phyloP scores from a whole-genome alignment of 441 rosid genomes.

The Eutrema salsugineum region DNA sequence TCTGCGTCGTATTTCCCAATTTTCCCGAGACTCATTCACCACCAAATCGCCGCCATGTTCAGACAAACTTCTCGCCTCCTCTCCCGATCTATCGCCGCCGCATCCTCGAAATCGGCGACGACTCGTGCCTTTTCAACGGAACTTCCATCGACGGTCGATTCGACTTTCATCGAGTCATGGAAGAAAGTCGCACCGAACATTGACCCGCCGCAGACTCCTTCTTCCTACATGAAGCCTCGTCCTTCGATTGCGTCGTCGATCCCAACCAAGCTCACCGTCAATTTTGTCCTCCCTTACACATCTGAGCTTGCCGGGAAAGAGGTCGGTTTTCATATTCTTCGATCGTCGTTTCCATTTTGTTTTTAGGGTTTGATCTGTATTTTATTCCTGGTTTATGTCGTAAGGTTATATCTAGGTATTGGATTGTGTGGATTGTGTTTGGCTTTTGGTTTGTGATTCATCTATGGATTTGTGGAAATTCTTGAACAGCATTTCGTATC shows the following conservation, averaged over 20 bases:
- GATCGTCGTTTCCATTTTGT: neutral
- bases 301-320: slow-evolving; percentile 64
- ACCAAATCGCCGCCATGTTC: slow-evolving; percentile 47
- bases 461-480: neutral
- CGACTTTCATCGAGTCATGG: slow-evolving; percentile 55
- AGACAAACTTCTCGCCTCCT: slow-evolving; percentile 65
- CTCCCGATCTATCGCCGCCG: slow-evolving; percentile 41
- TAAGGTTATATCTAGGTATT: neutral
- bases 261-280: slow-evolving; percentile 70
- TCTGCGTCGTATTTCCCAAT: slow-evolving; percentile 6
- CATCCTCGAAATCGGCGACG: slow-evolving; percentile 47
- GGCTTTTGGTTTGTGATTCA: neutral
- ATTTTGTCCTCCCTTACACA: slow-evolving; percentile 74
- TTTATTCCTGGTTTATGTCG: neutral
- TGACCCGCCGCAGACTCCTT: slow-evolving; percentile 69
- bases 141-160: slow-evolving; percentile 41
- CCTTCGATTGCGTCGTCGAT: slow-evolving; percentile 49
- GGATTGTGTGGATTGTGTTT: slow-evolving; percentile 1
- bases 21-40: neutral
- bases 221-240: slow-evolving; percentile 56
- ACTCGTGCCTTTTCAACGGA: slow-evolving; percentile 52
- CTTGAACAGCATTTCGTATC: slow-evolving; percentile 22
- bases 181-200: slow-evolving; percentile 57
- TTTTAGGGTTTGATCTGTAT: slow-evolving; percentile 4
- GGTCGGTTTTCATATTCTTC: slow-evolving; percentile 35